phyloP scores from a whole-genome alignment of 1,139 yeast species.

The Wickerhamomyces sp. region DNA sequence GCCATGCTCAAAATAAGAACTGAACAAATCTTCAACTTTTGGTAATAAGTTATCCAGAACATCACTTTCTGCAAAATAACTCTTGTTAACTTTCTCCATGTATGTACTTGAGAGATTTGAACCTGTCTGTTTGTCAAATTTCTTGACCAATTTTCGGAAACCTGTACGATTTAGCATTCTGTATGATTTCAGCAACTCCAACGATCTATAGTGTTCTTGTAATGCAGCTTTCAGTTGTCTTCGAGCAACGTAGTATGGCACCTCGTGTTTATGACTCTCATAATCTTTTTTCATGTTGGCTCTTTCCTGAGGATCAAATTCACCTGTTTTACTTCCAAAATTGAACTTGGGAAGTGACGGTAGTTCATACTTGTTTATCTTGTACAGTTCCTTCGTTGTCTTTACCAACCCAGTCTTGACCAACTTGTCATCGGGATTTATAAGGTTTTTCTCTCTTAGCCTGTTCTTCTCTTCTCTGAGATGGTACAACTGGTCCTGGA shows the following conservation, averaged over 20 bases:
- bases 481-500: constrained; percentile 66
- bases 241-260: constrained; percentile 68
- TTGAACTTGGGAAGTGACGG: constrained; percentile 53
- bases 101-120: constrained; percentile 46
- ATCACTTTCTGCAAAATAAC: constrained; percentile 62
- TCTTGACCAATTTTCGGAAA: constrained; percentile 80
- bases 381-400: constrained; percentile 10
- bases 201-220: constrained; percentile 71
- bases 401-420: constrained; percentile 14
- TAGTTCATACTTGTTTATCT: constrained; percentile 35
- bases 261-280: constrained; percentile 28
- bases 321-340: constrained; percentile 29
- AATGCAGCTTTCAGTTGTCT: constrained; percentile 73
- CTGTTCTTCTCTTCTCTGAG: constrained; percentile 47
- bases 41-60: constrained; percentile 55
- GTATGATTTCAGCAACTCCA: constrained; percentile 74
- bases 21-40: constrained; percentile 64
- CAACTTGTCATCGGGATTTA: constrained; percentile 9
- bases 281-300: constrained; percentile 29
- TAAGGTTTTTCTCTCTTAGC: constrained; percentile 9
- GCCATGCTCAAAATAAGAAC: constrained; percentile 63
- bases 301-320: constrained; percentile 20
- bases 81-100: constrained; percentile 49
- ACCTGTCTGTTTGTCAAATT: constrained; percentile 72
- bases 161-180: constrained; percentile 80